phyloP scores from a whole-genome alignment of 768 basidiomycete genomes.

The Russula sp. region DNA sequence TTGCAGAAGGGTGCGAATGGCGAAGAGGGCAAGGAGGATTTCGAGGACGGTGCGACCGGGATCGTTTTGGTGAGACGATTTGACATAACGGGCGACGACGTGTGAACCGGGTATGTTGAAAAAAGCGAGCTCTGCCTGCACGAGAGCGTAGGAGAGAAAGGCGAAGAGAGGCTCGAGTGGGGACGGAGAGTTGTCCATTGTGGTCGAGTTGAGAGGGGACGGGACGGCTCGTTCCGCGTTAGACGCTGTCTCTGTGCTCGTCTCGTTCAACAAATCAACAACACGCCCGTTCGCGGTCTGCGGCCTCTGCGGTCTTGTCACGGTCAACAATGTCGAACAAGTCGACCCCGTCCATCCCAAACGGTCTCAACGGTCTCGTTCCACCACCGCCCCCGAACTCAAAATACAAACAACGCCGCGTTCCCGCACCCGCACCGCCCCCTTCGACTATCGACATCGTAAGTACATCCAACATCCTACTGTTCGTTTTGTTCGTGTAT shows the following conservation, averaged over 20 bases:
- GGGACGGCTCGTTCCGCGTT: too few relatives aligned
- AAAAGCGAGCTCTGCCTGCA: constrained; percentile 57
- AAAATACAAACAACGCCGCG: constrained; percentile 30
- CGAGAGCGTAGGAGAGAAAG: constrained; percentile 54
- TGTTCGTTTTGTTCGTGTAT: constrained; percentile 10
- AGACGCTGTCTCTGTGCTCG: neutral
- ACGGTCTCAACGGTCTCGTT: constrained; percentile 20
- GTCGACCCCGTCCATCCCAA: constrained; percentile 23
- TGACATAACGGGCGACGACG: constrained; percentile 84
- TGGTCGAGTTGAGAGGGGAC: constrained; percentile 7
- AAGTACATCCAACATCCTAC: constrained; percentile 9
- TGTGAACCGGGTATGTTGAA: constrained; percentile 74
- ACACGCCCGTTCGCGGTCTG: neutral
- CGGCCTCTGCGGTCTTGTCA: neutral
- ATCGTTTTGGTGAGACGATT: constrained; percentile 92
- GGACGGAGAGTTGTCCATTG: constrained; percentile 34
- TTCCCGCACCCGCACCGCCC: constrained; percentile 29
- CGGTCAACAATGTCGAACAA: constrained; percentile 23
- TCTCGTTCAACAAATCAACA: neutral
- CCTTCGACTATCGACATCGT: constrained; percentile 37
- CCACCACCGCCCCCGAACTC: constrained; percentile 23
- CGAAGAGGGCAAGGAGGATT: constrained; percentile 79
- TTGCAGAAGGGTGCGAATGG: constrained; percentile 84
- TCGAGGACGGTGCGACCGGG: constrained; percentile 89
- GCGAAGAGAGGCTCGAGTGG: constrained; percentile 49